These are phyloP conservation scores for Saprolegnia parasitica DNA, from an alignment of 352 stramenopile species.

Conservation along the genomic window DNA sequence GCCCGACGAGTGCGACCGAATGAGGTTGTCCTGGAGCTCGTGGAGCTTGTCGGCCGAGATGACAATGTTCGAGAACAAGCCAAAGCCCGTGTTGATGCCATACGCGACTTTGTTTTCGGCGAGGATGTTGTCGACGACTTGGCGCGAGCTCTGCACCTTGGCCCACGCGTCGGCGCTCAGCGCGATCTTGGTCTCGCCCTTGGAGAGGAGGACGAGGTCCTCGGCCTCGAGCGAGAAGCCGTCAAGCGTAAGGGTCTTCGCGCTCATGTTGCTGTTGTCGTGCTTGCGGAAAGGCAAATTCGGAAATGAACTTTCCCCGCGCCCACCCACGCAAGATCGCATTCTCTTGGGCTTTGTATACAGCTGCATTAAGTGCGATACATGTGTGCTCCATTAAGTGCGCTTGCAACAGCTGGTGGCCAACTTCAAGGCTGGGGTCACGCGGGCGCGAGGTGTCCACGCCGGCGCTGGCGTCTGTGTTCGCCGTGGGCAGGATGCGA, in stretches of 20 bases:
- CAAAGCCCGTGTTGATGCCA: conserved; percentile 91
- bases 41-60: conserved; percentile 79
- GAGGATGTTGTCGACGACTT: conserved; percentile 86
- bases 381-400: neutral
- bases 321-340: neutral
- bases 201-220: conserved; percentile 67
- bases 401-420: neutral
- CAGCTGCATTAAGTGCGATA: neutral
- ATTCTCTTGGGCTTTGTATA: neutral
- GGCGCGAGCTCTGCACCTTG: conserved; percentile 57
- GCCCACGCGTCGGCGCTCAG: conserved; percentile 68
- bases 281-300: conserved; percentile 5
- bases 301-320: neutral
- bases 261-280: neutral
- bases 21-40: conserved; percentile 82
- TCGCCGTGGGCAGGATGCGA: too few species aligned
- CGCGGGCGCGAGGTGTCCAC: too few species aligned
- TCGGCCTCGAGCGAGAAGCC: conserved; percentile 61
- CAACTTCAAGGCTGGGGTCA: neutral
- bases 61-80: conserved; percentile 87
- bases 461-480: too few species aligned
- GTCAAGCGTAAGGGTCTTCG: conserved; percentile 35
- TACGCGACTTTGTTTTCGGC: conserved; percentile 78
- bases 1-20: conserved; percentile 72
- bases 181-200: conserved; percentile 48